Percentiles rank a stretch among this genome's conserved stretches.
Conservation (phyloP, 2,329 filamentous ascomycete species). For the Paecilomyces fulvus region DNA sequence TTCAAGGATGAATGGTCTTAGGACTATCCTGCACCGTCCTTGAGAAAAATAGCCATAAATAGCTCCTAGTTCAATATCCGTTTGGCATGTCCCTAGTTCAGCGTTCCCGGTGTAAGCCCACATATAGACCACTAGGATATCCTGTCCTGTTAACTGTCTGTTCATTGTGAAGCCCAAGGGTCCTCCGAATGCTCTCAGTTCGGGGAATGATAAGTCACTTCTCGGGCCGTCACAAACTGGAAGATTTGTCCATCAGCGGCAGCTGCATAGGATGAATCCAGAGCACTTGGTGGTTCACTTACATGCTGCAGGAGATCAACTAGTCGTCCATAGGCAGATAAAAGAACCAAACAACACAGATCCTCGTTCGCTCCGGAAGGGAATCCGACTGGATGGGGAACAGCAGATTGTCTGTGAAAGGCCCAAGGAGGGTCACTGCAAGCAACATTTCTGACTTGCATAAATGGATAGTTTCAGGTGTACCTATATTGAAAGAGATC, state of each 20-base stretch:
- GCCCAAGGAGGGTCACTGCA: background rate
- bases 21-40: background rate
- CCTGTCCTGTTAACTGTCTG: background rate
- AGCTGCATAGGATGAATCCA: background rate
- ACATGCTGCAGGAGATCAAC: background rate
- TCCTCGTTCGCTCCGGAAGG: background rate
- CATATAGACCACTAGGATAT: too few relatives aligned
- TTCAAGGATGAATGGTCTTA: background rate
- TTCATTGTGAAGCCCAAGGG: background rate
- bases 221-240: background rate
- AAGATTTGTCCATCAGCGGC: background rate
- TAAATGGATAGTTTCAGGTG: background rate
- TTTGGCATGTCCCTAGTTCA: background rate
- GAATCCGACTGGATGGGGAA: background rate
- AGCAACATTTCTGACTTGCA: background rate
- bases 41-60: background rate
- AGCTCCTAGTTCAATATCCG: background rate
- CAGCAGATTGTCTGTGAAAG: background rate
- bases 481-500: background rate
- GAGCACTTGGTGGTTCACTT: background rate
- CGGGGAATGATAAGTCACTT: background rate
- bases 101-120: too few relatives aligned
- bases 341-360: background rate
- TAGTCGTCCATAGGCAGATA: background rate
- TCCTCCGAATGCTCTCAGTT: background rate